Conservation (phyloP, 345 rosid genomes). For the Gossypioides kirkii region DNA sequence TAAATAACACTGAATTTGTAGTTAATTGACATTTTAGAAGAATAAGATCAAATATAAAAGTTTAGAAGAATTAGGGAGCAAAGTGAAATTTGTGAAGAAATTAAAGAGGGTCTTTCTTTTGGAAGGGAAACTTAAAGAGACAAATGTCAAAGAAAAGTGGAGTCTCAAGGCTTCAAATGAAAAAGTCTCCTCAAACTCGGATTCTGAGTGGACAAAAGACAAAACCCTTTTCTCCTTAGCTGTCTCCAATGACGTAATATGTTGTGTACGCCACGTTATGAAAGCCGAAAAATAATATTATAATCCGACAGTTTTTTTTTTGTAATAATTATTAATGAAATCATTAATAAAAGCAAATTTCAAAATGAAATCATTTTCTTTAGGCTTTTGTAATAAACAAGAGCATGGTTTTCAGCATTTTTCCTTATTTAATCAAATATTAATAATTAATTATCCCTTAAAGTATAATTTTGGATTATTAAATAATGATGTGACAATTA, state of each 20-base stretch:
- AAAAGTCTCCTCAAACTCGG: slow-evolving; percentile 13
- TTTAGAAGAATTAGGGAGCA: neutral
- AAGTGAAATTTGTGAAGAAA: neutral
- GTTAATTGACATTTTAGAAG: too few relatives aligned
- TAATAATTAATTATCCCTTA: too few relatives aligned
- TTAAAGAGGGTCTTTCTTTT: slow-evolving; percentile 12
- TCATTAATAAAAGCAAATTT: too few relatives aligned
- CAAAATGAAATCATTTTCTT: too few relatives aligned
- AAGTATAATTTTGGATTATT: too few relatives aligned
- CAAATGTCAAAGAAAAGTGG: neutral
- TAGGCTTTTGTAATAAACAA: too few relatives aligned
- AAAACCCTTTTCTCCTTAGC: slow-evolving; percentile 16
- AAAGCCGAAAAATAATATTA: neutral
- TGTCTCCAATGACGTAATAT: slow-evolving; percentile 24
- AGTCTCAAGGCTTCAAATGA: neutral
- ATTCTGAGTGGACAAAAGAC: slow-evolving; percentile 22
- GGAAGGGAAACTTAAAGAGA: neutral
- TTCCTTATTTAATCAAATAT: too few relatives aligned
- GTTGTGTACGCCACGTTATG: slow-evolving; percentile 17
- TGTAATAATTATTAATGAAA: too few relatives aligned
- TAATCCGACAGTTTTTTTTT: too few relatives aligned
- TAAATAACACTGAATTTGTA: too few relatives aligned
- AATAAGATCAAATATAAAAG: neutral
- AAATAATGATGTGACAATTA: too few relatives aligned
- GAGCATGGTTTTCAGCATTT: too few relatives aligned